A percentile compares a stretch with the other conserved stretches of the same genome.
phyloP scores from a whole-genome alignment of 768 basidiomycete genomes.

The Pleurotus salmoneostramineus region DNA sequence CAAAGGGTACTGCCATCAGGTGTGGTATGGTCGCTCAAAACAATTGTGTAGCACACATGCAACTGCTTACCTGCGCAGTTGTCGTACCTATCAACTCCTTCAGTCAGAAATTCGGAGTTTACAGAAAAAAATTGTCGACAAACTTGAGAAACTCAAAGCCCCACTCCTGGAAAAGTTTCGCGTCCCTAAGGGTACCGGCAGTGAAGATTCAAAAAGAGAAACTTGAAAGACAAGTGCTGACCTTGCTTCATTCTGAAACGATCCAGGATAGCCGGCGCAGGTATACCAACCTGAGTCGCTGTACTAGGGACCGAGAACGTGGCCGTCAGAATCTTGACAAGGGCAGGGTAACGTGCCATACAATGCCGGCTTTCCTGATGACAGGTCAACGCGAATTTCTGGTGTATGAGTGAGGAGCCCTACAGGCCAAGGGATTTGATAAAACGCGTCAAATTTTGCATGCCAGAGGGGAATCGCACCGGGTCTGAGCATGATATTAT shows the following conservation, averaged over 20 bases:
- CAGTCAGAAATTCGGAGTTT: neutral
- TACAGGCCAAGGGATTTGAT: constrained; percentile 58
- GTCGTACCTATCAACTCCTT: constrained; percentile 44
- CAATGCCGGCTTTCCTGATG: constrained; percentile 57
- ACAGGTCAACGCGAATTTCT: neutral
- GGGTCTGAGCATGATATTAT: constrained; percentile 35
- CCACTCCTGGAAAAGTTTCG: constrained; percentile 58
- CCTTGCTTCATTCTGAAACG: constrained; percentile 59
- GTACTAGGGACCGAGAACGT: constrained; percentile 33
- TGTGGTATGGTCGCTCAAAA: neutral
- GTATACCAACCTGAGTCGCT: constrained; percentile 73
- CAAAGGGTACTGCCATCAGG: constrained; percentile 48
- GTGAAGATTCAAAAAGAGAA: neutral
- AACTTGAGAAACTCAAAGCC: constrained; percentile 66
- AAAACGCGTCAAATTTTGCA: constrained; percentile 50
- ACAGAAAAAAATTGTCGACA: constrained; percentile 10
- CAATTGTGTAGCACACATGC: neutral
- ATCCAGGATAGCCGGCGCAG: constrained; percentile 61
- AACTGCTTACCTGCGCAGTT: constrained; percentile 48
- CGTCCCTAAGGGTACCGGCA: constrained; percentile 36
- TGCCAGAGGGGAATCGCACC: constrained; percentile 52
- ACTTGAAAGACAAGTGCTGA: constrained; percentile 13
- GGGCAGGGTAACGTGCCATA: constrained; percentile 22
- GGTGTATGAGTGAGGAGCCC: constrained; percentile 17
- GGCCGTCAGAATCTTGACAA: neutral